Evolutionary conservation across 2,329 filamentous ascomycete species (phyloP).

Genomic region (Orbilia blumenaviensis): DNA sequence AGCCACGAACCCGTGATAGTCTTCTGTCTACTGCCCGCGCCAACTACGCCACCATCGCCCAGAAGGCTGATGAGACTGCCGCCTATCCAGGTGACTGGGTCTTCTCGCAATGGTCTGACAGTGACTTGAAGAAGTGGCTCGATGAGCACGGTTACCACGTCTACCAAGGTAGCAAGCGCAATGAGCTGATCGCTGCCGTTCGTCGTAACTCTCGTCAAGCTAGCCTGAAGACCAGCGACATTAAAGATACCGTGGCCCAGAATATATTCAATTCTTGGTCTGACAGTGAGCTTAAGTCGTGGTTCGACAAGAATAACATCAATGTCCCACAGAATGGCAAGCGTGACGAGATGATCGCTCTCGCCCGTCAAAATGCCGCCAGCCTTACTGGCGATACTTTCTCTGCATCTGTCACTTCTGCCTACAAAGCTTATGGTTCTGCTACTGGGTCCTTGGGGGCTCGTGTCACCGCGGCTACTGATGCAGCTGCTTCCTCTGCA

Average conservation of each 20-base stretch:
- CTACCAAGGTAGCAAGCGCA: slow-evolving; percentile 83
- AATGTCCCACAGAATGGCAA: slow-evolving; percentile 90
- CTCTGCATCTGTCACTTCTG: slow-evolving; percentile 60
- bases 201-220: slow-evolving; percentile 89
- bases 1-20: slow-evolving; percentile 84
- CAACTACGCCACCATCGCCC: slow-evolving; percentile 80
- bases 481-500: slow-evolving; percentile 53
- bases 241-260: slow-evolving; percentile 80
- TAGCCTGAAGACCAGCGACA: slow-evolving; percentile 73
- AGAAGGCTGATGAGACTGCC: slow-evolving; percentile 77
- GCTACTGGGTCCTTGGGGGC: slow-evolving; percentile 60
- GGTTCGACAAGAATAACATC: slow-evolving; percentile 89
- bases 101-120: slow-evolving; percentile 75
- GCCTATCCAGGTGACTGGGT: slow-evolving; percentile 96
- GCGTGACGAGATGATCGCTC: slow-evolving; percentile 85
- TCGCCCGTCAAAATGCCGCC: slow-evolving; percentile 86
- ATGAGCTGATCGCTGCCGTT: slow-evolving; percentile 86
- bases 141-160: slow-evolving; percentile 85
- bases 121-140: slow-evolving; percentile 73
- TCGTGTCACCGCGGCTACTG: slow-evolving; percentile 45
- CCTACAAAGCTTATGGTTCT: slow-evolving; percentile 60
- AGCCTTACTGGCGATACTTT: slow-evolving; percentile 74
- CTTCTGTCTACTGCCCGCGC: slow-evolving; percentile 79
- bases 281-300: slow-evolving; percentile 88
- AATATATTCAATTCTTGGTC: slow-evolving; percentile 89